phyloP scores from a whole-genome alignment of 306 rosid species.

The apple (Malus domestica) region ASM211411v1 NC_041792.1:29987907-29988406 shows the following conservation, averaged over 20 bases:
- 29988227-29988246: not conserved
- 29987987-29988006: conserved; percentile 41
- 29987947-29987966: conserved; percentile 57
- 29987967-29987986: conserved; percentile 52
- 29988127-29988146: not conserved
- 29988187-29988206: not conserved
- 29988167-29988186: no score
- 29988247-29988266: no score
- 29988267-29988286: not conserved
- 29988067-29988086: conserved; percentile 46
- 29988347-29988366: no score
- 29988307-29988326: not conserved
- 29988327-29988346: no score
- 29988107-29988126: not conserved
- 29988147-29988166: no score
- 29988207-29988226: not conserved
- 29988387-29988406: no score
- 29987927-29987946: conserved; percentile 62
- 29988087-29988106: not conserved
- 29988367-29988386: no score
- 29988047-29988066: conserved; percentile 83
- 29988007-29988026: conserved; percentile 67
- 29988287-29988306: not conserved
- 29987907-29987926: conserved; percentile 3
- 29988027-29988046: conserved; percentile 42